phyloP scores from a whole-genome alignment of 1,284 basidiomycete genomes.

The Malassezia pachydermatis region DNA sequence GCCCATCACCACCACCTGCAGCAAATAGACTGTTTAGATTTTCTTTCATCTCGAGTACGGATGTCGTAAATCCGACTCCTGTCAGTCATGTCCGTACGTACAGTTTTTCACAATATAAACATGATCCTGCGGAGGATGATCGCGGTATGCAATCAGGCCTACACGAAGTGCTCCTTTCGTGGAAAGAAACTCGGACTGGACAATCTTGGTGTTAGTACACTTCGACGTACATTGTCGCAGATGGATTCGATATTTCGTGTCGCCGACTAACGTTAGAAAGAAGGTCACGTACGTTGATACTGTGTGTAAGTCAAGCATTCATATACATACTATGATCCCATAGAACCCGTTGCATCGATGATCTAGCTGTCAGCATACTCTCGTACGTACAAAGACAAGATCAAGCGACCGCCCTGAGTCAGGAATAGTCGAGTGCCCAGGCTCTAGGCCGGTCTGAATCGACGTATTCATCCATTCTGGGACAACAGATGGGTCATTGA shows the following conservation, averaged over 20 bases:
- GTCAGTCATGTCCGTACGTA: slow-evolving; percentile 5
- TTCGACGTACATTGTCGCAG: slow-evolving; percentile 59
- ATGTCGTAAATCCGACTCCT: slow-evolving; percentile 79
- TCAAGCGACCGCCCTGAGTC: slow-evolving; percentile 31
- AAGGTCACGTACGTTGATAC: slow-evolving; percentile 2
- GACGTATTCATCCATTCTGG: slow-evolving; percentile 17
- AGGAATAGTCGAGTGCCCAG: neutral
- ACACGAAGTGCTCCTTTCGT: slow-evolving; percentile 65
- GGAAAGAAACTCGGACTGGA: slow-evolving; percentile 82
- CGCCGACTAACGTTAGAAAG: slow-evolving; percentile 51
- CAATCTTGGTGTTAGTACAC: slow-evolving; percentile 54
- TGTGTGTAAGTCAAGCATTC: slow-evolving; percentile 4
- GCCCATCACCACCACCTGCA: slow-evolving; percentile 87
- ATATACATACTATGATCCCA: slow-evolving; percentile 37
- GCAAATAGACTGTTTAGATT: slow-evolving; percentile 77
- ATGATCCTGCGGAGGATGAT: slow-evolving; percentile 45
- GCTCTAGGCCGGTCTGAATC: neutral
- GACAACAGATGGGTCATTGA: slow-evolving; percentile 23
- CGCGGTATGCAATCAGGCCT: slow-evolving; percentile 57
- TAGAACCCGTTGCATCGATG: slow-evolving; percentile 47
- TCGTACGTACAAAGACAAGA: slow-evolving; percentile 32
- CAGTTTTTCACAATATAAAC: slow-evolving; percentile 64
- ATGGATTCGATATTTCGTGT: slow-evolving; percentile 96
- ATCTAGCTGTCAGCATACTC: slow-evolving; percentile 18
- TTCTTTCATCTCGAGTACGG: slow-evolving; percentile 74